Percentiles rank a stretch among this genome's conserved stretches.
Evolutionary conservation across 1,284 basidiomycete genomes (phyloP).

Genomic region (Naganishia cerealis): DNA sequence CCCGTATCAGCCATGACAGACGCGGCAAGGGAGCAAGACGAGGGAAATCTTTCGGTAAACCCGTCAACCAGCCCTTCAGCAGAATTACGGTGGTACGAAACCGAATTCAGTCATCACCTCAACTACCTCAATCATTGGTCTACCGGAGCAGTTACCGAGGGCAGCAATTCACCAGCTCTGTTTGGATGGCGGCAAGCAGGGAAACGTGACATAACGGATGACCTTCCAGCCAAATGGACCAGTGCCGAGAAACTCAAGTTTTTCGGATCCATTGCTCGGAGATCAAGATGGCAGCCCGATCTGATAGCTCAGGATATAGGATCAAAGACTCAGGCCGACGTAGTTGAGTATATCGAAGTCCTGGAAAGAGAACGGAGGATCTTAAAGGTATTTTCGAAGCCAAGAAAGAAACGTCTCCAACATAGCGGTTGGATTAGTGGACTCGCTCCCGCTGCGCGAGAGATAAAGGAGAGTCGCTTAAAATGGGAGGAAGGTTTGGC

Average conservation of each 20-base stretch:
- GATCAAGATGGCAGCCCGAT: constrained; percentile 70
- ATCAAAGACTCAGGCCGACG: constrained; percentile 65
- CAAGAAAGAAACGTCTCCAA: constrained; percentile 42
- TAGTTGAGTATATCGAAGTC: constrained; percentile 62
- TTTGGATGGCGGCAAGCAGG: not conserved
- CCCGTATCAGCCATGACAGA: no score
- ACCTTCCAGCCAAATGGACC: constrained; percentile 59
- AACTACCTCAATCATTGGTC: constrained; percentile 12
- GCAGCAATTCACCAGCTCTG: not conserved
- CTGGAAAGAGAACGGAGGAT: constrained; percentile 47
- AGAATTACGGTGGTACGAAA: constrained; percentile 13
- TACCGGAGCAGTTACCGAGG: constrained; percentile 10
- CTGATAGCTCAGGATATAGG: constrained; percentile 64
- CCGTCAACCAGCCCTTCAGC: not conserved
- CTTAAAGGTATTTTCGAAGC: constrained; percentile 36
- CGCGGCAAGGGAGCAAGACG: no score
- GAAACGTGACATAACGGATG: not conserved
- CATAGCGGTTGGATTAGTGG: constrained; percentile 35
- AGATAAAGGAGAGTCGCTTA: constrained; percentile 65
- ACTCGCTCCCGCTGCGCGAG: constrained; percentile 49
- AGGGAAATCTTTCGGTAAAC: no score
- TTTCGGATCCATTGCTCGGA: constrained; percentile 64
- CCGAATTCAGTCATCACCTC: constrained; percentile 5
- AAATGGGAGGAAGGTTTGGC: constrained; percentile 64
- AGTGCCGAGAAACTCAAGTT: constrained; percentile 66